Evolutionary conservation across 2,329 filamentous ascomycete species (phyloP).

Genomic region (Basipetospora chlamydospora): DNA sequence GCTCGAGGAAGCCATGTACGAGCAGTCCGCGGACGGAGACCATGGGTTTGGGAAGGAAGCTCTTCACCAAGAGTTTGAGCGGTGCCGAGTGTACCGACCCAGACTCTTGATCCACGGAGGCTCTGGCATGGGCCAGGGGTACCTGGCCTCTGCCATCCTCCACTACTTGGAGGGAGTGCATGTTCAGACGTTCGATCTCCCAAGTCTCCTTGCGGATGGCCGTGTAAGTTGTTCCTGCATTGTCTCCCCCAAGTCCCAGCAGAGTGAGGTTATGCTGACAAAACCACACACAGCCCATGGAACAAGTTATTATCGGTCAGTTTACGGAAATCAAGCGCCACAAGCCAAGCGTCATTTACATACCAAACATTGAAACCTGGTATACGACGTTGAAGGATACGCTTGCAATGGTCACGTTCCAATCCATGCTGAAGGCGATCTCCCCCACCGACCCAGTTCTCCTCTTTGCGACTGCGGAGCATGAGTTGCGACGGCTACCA

Average conservation of each 20-base stretch:
- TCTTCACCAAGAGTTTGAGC: slow-evolving; percentile 64
- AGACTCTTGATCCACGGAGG: slow-evolving; percentile 70
- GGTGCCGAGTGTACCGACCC: slow-evolving; percentile 75
- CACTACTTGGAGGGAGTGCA: slow-evolving; percentile 89
- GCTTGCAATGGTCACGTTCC: slow-evolving; percentile 65
- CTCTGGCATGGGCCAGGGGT: slow-evolving; percentile 85
- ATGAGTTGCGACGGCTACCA: slow-evolving; percentile 45
- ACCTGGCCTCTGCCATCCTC: slow-evolving; percentile 70
- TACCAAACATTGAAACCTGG: slow-evolving; percentile 84
- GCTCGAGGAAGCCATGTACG: slow-evolving; percentile 84
- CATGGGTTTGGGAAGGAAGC: slow-evolving; percentile 76
- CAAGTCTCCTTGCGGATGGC: slow-evolving; percentile 72
- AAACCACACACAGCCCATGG: slow-evolving; percentile 40
- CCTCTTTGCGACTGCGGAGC: slow-evolving; percentile 72
- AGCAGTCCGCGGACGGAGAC: slow-evolving; percentile 70
- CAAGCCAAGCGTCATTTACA: slow-evolving; percentile 90
- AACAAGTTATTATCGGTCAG: slow-evolving; percentile 78
- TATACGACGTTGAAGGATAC: slow-evolving; percentile 48
- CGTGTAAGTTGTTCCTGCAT: slow-evolving; percentile 35
- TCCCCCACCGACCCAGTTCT: slow-evolving; percentile 84
- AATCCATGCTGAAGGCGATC: slow-evolving; percentile 65
- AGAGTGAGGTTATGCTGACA: slow-evolving; percentile 11
- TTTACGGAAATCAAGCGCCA: slow-evolving; percentile 89
- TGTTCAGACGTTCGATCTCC: slow-evolving; percentile 86
- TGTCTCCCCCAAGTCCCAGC: slow-evolving; percentile 9